phyloP scores from a whole-genome alignment of 1,139 yeast genomes.

The Hansenula lynferdii region DNA sequence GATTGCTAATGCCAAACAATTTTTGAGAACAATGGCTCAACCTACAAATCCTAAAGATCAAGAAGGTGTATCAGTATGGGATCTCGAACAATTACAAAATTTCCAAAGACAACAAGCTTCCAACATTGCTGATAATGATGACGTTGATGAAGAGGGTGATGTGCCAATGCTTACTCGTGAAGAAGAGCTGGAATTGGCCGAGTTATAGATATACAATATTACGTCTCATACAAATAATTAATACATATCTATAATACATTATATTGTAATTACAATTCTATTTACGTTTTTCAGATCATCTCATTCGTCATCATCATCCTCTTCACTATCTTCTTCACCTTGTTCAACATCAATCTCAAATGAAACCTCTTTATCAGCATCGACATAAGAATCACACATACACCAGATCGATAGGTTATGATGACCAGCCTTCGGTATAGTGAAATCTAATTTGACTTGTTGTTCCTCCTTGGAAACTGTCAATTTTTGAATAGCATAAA shows the following conservation, averaged over 20 bases:
- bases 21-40: conserved; percentile 89
- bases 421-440: conserved; percentile 55
- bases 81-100: conserved; percentile 56
- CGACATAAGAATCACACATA: conserved; percentile 85
- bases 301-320: conserved; percentile 19
- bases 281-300: too few species aligned
- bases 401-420: conserved; percentile 73
- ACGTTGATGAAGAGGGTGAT: conserved; percentile 23
- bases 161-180: conserved; percentile 20
- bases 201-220: too few species aligned
- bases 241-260: too few species aligned
- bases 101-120: conserved; percentile 51
- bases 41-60: conserved; percentile 89
- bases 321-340: conserved; percentile 27
- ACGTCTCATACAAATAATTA: too few species aligned
- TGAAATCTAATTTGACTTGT: conserved; percentile 47
- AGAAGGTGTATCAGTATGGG: conserved; percentile 96
- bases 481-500: conserved; percentile 73
- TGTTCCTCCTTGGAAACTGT: conserved; percentile 50
- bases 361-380: conserved; percentile 78
- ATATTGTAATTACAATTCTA: too few species aligned
- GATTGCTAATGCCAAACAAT: conserved; percentile 87
- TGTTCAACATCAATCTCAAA: conserved; percentile 43
- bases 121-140: conserved; percentile 7
- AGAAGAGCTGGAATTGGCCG: conserved; percentile 20